These are phyloP conservation scores for Tanozyma kutaoensis DNA, from an alignment of 805 yeast genomes.

Conservation along the genomic window DNA sequence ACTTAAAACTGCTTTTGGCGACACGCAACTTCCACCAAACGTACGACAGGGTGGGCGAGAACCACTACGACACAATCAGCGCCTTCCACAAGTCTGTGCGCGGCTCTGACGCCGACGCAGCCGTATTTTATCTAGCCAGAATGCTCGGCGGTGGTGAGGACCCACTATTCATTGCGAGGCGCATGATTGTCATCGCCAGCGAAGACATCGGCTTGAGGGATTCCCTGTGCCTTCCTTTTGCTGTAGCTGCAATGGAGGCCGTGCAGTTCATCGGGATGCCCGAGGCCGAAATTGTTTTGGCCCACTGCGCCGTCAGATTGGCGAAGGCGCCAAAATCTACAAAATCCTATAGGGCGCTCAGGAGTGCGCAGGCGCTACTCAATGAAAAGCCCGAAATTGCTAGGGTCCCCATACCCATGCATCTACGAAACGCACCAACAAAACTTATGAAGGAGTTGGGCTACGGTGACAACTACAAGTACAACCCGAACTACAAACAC, in stretches of 20 bases:
- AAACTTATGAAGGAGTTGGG: slow-evolving; percentile 80
- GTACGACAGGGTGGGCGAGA: slow-evolving; percentile 83
- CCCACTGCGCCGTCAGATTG: slow-evolving; percentile 85
- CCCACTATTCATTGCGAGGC: slow-evolving; percentile 75
- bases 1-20: slow-evolving; percentile 26
- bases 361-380: slow-evolving; percentile 46
- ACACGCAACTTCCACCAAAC: slow-evolving; percentile 35
- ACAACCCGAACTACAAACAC: slow-evolving; percentile 66
- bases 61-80: slow-evolving; percentile 88
- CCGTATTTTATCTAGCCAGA: slow-evolving; percentile 71
- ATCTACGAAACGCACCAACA: slow-evolving; percentile 92
- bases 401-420: slow-evolving; percentile 61
- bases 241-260: slow-evolving; percentile 74
- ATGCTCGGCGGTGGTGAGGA: slow-evolving; percentile 94
- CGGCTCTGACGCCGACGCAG: slow-evolving; percentile 84
- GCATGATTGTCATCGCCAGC: slow-evolving; percentile 90
- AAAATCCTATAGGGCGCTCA: slow-evolving; percentile 72
- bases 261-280: slow-evolving; percentile 89
- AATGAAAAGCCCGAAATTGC: slow-evolving; percentile 44
- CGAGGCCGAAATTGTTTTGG: slow-evolving; percentile 79
- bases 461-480: slow-evolving; percentile 74
- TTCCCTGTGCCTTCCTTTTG: slow-evolving; percentile 74
- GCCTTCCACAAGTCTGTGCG: slow-evolving; percentile 91
- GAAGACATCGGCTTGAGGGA: slow-evolving; percentile 89
- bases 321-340: slow-evolving; percentile 82